phyloP scores from a whole-genome alignment of 495 filamentous ascomycete genomes.

The Annulohypoxylon maeteangense region DNA sequence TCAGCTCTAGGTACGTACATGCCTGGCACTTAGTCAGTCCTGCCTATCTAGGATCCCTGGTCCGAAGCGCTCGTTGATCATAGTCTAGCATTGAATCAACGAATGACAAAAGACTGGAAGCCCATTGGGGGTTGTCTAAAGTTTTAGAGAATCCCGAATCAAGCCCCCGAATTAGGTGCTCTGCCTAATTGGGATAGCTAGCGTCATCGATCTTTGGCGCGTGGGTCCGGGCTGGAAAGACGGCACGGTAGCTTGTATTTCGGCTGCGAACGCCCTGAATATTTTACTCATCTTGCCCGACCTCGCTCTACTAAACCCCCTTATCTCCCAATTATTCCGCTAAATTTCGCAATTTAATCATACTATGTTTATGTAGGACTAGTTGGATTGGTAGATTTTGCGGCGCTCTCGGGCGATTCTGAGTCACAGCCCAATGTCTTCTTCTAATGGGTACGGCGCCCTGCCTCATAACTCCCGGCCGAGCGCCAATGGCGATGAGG shows the following conservation, averaged over 20 bases:
- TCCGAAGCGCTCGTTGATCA: constrained; percentile 13
- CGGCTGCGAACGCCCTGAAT: neutral
- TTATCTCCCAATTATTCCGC: neutral
- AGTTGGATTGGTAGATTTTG: neutral
- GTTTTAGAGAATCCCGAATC: neutral
- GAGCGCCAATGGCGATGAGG: constrained; percentile 46
- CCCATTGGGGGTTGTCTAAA: neutral
- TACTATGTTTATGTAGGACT: neutral
- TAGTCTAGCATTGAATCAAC: constrained; percentile 2
- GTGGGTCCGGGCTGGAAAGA: constrained; percentile 3
- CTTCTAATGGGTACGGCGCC: constrained; percentile 39
- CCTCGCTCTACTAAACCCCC: neutral
- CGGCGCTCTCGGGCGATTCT: neutral
- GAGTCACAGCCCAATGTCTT: constrained; percentile 23
- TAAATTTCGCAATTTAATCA: neutral
- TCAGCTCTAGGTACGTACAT: neutral
- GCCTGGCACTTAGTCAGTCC: constrained; percentile 22
- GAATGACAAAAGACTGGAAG: constrained; percentile 3
- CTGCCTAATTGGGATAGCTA: constrained; percentile 2
- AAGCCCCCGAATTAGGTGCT: neutral
- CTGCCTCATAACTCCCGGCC: constrained; percentile 20
- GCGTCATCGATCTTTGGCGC: constrained; percentile 1
- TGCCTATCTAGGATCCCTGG: constrained; percentile 32
- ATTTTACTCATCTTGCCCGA: neutral
- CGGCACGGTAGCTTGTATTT: constrained; percentile 16